These are phyloP conservation scores for Clavulina sp. DNA, from an alignment of 768 basidiomycete species.

Conservation along the genomic window DNA sequence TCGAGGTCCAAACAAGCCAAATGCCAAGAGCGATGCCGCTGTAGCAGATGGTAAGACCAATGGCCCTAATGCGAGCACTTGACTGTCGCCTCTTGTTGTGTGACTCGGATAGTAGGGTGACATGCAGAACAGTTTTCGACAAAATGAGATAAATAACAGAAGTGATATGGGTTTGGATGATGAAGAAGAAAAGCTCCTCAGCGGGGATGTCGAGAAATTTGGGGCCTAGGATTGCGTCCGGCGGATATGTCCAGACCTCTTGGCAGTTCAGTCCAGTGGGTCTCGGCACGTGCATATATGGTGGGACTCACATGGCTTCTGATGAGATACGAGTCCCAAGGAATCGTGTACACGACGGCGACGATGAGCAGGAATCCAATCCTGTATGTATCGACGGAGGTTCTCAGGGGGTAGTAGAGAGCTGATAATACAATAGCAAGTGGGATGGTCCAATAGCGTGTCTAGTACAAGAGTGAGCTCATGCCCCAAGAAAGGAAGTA, in stretches of 20 bases:
- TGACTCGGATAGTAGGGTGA: constrained; percentile 2
- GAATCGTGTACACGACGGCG: constrained; percentile 6
- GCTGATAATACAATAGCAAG: constrained; percentile 7
- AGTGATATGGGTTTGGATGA: constrained; percentile 14
- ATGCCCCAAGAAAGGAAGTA: no score
- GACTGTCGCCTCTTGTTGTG: background rate
- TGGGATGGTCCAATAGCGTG: constrained; percentile 12
- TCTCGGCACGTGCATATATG: background rate
- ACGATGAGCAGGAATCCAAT: constrained; percentile 6
- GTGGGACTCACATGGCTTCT: constrained; percentile 1
- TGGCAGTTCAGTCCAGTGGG: background rate
- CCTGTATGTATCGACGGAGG: constrained; percentile 9
- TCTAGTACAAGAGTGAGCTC: no score
- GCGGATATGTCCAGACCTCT: constrained; percentile 13
- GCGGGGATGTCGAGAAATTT: constrained; percentile 12
- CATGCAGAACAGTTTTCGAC: constrained; percentile 10
- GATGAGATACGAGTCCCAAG: constrained; percentile 14
- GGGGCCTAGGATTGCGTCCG: constrained; percentile 9
- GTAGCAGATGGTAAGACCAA: background rate
- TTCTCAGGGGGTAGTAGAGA: constrained; percentile 6
- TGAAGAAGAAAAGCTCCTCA: constrained; percentile 15
- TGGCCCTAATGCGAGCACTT: no score
- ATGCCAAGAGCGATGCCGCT: background rate
- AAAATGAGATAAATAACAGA: constrained; percentile 13
- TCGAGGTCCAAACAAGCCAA: no score